phyloP scores from a whole-genome alignment of 345 rosid species.

The Corchorus olitorius region DNA sequence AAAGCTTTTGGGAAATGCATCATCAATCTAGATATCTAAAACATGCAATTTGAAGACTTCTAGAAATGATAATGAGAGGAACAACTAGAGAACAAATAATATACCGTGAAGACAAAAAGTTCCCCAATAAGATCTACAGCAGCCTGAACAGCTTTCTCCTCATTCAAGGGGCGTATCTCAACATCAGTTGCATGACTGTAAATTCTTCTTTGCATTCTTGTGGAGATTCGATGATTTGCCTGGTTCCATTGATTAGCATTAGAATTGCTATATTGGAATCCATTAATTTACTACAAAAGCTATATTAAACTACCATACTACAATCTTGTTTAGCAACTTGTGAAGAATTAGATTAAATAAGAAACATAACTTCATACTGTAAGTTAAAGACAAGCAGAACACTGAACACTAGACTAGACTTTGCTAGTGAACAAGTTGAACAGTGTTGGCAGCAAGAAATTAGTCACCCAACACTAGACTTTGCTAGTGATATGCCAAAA shows the following conservation, averaged over 20 bases:
- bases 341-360: not conserved
- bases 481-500: not conserved
- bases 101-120: constrained; percentile 79
- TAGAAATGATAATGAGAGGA: not conserved
- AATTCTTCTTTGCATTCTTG: constrained; percentile 74
- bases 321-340: not conserved
- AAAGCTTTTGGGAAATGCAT: not conserved
- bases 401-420: not conserved
- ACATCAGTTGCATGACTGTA: constrained; percentile 81
- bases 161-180: constrained; percentile 87
- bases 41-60: not conserved
- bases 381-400: not conserved
- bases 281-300: not conserved
- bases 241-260: constrained; percentile 29
- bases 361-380: not conserved
- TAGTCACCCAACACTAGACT: not conserved
- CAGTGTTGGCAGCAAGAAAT: constrained; percentile 11
- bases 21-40: not conserved
- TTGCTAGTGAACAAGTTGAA: constrained; percentile 11
- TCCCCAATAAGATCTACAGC: constrained; percentile 93
- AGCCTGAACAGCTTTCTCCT: constrained; percentile 95
- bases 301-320: not conserved
- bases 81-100: constrained; percentile 15
- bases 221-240: constrained; percentile 78
- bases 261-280: not conserved